A percentile compares a stretch with the other conserved stretches of the same genome.
These are phyloP conservation scores for Laburnicola sp. DNA, from an alignment of 2,329 filamentous ascomycete genomes.

Conservation along the genomic window DNA sequence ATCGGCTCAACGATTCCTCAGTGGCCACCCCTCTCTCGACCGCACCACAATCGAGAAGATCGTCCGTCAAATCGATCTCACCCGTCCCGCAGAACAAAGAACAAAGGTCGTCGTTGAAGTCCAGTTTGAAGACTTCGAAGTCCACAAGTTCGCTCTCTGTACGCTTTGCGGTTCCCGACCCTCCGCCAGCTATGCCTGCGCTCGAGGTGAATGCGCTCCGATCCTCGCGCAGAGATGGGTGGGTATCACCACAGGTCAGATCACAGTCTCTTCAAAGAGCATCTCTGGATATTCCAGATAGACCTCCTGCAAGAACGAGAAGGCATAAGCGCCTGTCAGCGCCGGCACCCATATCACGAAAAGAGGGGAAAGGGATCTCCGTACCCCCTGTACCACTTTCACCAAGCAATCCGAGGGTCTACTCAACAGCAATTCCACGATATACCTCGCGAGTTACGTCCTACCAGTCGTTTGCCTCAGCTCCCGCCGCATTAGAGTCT, in stretches of 20 bases:
- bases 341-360: slow-evolving; percentile 10
- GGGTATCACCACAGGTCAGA: not conserved
- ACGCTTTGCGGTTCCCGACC: slow-evolving; percentile 29
- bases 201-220: not conserved
- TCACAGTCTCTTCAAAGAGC: not conserved
- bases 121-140: slow-evolving; percentile 24
- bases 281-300: slow-evolving; percentile 2
- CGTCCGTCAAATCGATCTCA: slow-evolving; percentile 17
- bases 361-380: slow-evolving; percentile 9
- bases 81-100: slow-evolving; percentile 2
- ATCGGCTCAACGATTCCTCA: not conserved
- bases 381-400: not conserved
- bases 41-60: slow-evolving; percentile 18
- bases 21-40: slow-evolving; percentile 4
- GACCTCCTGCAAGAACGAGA: slow-evolving; percentile 10
- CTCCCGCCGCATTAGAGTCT: slow-evolving; percentile 18
- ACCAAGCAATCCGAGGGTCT: slow-evolving; percentile 16
- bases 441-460: slow-evolving; percentile 23
- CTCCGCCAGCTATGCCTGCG: slow-evolving; percentile 5
- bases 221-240: not conserved
- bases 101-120: slow-evolving; percentile 26
- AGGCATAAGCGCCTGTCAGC: slow-evolving; percentile 22
- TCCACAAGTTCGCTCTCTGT: slow-evolving; percentile 29
- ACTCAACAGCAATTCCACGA: slow-evolving; percentile 15
- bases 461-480: slow-evolving; percentile 27